These are phyloP conservation scores for Margaritispora aquatica DNA, from an alignment of 495 filamentous ascomycete genomes.

Conservation along the genomic window DNA sequence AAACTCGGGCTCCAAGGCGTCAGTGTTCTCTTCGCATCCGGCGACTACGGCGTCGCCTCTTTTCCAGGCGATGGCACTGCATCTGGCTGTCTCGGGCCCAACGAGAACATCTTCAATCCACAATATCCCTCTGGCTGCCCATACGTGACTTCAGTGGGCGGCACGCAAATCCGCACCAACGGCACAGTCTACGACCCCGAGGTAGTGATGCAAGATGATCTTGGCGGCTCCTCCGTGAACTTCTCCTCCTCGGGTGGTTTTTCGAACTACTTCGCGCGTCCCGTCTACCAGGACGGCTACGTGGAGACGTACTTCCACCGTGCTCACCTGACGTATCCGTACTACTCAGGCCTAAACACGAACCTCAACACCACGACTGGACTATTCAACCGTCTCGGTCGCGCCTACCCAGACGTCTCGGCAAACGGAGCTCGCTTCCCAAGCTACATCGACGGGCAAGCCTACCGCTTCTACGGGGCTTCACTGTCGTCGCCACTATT, in stretches of 20 bases:
- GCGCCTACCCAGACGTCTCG: constrained; percentile 30
- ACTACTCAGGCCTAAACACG: constrained; percentile 18
- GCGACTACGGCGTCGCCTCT: constrained; percentile 35
- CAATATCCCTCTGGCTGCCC: constrained; percentile 38
- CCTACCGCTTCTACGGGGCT: constrained; percentile 32
- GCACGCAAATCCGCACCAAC: constrained; percentile 29
- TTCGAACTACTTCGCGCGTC: constrained; percentile 35
- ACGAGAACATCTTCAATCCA: constrained; percentile 27
- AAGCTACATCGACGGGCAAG: constrained; percentile 16
- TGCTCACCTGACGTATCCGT: constrained; percentile 28
- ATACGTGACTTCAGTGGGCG: constrained; percentile 40
- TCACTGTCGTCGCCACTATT: constrained; percentile 31
- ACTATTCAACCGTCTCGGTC: constrained; percentile 35
- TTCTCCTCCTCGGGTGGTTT: constrained; percentile 40
- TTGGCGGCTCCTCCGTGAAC: constrained; percentile 8
- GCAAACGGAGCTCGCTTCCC: constrained; percentile 28
- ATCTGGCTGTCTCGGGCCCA: constrained; percentile 4
- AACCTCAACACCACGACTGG: constrained; percentile 30
- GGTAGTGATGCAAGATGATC: constrained; percentile 21
- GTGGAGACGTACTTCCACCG: constrained; percentile 22
- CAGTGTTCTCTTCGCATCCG: constrained; percentile 32
- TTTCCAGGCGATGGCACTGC: constrained; percentile 6
- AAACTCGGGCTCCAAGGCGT: constrained; percentile 39
- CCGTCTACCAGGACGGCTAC: constrained; percentile 31
- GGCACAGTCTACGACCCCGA: constrained; percentile 30